Conservation (phyloP, 192 early-diverging fungal species). For the Umbelopsis sp. region DNA sequence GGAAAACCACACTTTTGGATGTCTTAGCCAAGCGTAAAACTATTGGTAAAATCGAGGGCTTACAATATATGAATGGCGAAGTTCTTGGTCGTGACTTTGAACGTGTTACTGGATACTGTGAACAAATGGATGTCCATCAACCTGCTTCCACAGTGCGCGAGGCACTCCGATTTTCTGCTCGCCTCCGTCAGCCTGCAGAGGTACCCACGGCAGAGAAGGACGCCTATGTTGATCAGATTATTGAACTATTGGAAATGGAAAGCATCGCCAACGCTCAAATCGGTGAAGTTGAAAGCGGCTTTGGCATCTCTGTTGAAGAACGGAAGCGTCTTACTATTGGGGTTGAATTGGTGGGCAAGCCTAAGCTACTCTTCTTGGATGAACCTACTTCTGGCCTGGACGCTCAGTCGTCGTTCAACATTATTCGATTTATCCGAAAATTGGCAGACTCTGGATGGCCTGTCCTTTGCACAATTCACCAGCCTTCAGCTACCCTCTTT, state of each 20-base stretch:
- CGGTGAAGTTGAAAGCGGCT: slow-evolving; percentile 64
- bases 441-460: slow-evolving; percentile 66
- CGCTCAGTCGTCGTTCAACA: slow-evolving; percentile 76
- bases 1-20: slow-evolving; percentile 79
- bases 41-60: slow-evolving; percentile 59
- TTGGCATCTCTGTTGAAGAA: slow-evolving; percentile 89
- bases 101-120: slow-evolving; percentile 77
- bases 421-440: slow-evolving; percentile 72
- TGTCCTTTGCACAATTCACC: slow-evolving; percentile 84
- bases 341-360: slow-evolving; percentile 79
- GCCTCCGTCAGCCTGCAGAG: slow-evolving; percentile 67
- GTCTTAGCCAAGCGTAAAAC: slow-evolving; percentile 78
- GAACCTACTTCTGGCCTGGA: slow-evolving; percentile 88
- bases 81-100: slow-evolving; percentile 64
- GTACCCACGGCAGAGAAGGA: slow-evolving; percentile 67
- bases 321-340: slow-evolving; percentile 87
- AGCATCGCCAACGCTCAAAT: slow-evolving; percentile 74
- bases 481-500: slow-evolving; percentile 80
- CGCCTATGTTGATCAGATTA: slow-evolving; percentile 73
- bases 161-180: slow-evolving; percentile 72
- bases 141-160: slow-evolving; percentile 79
- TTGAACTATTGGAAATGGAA: slow-evolving; percentile 73
- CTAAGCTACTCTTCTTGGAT: slow-evolving; percentile 82
- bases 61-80: slow-evolving; percentile 66
- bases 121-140: slow-evolving; percentile 83